phyloP scores from a whole-genome alignment of 495 filamentous ascomycete species.

The Aspergillus asperescens region DNA sequence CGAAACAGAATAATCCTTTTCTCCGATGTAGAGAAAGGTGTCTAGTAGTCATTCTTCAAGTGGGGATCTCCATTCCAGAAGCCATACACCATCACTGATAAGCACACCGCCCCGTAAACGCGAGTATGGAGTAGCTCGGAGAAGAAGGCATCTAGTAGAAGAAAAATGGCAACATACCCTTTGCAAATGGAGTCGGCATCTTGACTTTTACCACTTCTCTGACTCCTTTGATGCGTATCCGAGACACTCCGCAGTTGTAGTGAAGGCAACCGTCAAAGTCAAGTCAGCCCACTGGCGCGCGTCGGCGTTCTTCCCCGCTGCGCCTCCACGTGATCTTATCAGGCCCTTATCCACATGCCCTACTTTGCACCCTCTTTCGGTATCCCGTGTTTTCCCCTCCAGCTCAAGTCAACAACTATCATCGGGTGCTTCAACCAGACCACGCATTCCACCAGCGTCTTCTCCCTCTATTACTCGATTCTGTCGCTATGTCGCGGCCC shows the following conservation, averaged over 20 bases:
- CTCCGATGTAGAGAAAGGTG: too few relatives aligned
- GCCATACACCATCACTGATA: constrained; percentile 31
- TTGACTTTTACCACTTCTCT: constrained; percentile 9
- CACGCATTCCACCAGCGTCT: background rate
- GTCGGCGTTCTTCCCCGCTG: constrained; percentile 11
- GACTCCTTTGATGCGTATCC: background rate
- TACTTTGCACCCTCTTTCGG: constrained; percentile 32
- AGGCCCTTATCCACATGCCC: constrained; percentile 38
- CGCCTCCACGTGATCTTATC: constrained; percentile 26
- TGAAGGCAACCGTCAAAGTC: constrained; percentile 11
- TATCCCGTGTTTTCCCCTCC: constrained; percentile 26
- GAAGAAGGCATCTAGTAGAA: constrained; percentile 2
- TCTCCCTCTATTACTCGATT: background rate
- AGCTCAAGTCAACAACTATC: constrained; percentile 10
- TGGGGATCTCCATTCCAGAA: background rate
- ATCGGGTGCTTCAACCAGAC: constrained; percentile 5
- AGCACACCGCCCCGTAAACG: constrained; percentile 27
- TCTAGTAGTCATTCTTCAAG: background rate
- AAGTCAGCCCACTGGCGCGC: constrained; percentile 8
- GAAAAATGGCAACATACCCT: constrained; percentile 35
- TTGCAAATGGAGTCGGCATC: constrained; percentile 51
- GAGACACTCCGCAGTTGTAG: background rate
- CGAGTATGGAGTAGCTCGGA: background rate
- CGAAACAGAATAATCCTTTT: too few relatives aligned
- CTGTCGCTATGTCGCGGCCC: constrained; percentile 44